Evolutionary conservation across 2,329 filamentous ascomycete species (phyloP).

Genomic region (Laburnicola sp.): DNA sequence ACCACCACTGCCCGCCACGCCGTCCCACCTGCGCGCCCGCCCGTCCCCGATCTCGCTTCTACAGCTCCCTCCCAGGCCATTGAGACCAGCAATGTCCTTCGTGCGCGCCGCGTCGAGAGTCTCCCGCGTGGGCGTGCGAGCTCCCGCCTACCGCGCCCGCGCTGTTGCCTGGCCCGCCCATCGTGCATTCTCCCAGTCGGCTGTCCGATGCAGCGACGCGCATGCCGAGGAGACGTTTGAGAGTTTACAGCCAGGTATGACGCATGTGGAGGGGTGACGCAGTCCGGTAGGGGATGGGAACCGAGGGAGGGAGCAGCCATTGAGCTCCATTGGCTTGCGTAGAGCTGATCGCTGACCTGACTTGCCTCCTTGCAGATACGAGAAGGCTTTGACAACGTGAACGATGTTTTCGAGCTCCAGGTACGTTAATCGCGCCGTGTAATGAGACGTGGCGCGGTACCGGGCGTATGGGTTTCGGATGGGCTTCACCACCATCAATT

Average conservation of each 20-base stretch:
- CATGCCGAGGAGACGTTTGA: conserved; percentile 97
- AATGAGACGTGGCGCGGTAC: conserved; percentile 14
- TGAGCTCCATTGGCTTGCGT: conserved; percentile 26
- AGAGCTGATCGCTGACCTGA: conserved; percentile 33
- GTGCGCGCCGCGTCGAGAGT: conserved; percentile 43
- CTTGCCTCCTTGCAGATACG: conserved; percentile 68
- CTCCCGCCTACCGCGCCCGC: conserved; percentile 39
- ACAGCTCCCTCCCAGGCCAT: conserved; percentile 31
- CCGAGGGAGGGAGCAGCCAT: conserved; percentile 27
- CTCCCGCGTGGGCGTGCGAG: conserved; percentile 38
- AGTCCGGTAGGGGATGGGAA: conserved; percentile 15
- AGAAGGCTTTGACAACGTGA: conserved; percentile 97
- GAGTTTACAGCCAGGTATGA: conserved; percentile 95
- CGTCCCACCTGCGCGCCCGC: conserved; percentile 27
- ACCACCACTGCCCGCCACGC: conserved; percentile 30
- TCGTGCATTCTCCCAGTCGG: conserved; percentile 57
- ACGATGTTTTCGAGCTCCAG: conserved; percentile 99
- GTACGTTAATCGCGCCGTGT: conserved; percentile 57
- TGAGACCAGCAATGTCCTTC: conserved; percentile 43
- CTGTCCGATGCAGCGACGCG: conserved; percentile 50
- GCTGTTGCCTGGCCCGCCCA: conserved; percentile 39
- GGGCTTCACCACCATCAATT: conserved; percentile 6
- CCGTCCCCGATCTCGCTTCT: conserved; percentile 18
- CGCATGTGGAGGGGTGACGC: conserved; percentile 23
- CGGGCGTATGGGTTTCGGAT: conserved; percentile 14